Percentiles rank a stretch among this genome's conserved stretches.
phyloP scores from a whole-genome alignment of 768 basidiomycete species.

The Boletus insuetus region DNA sequence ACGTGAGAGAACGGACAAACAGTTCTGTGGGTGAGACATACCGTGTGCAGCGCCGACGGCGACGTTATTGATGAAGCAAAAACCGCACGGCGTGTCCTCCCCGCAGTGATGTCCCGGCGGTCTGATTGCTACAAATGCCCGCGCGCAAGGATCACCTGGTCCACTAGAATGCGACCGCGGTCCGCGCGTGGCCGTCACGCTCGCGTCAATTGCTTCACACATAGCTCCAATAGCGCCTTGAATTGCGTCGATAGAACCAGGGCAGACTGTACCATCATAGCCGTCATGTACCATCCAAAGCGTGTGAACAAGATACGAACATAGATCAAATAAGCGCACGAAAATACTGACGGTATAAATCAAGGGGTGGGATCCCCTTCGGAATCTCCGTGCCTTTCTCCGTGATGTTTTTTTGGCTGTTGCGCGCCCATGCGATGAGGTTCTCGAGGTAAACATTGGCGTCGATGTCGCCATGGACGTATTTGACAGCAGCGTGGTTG shows the following conservation, averaged over 20 bases:
- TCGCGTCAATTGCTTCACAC: conserved; percentile 82
- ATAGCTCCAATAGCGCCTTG: conserved; percentile 80
- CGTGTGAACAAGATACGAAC: background rate
- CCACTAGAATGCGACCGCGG: conserved; percentile 8
- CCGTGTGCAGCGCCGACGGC: conserved; percentile 89
- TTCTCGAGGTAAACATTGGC: conserved; percentile 65
- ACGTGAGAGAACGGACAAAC: background rate
- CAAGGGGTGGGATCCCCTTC: conserved; percentile 63
- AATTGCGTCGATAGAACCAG: conserved; percentile 71
- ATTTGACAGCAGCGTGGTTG: conserved; percentile 64
- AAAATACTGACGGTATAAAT: conserved; percentile 68
- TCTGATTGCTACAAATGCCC: conserved; percentile 80
- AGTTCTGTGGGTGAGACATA: conserved; percentile 29
- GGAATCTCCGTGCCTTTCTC: conserved; percentile 76
- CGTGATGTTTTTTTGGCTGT: conserved; percentile 60
- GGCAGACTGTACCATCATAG: conserved; percentile 55
- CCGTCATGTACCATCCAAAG: background rate
- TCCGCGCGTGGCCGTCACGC: conserved; percentile 36
- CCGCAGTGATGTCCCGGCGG: conserved; percentile 97
- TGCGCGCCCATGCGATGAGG: conserved; percentile 54
- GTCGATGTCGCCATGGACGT: conserved; percentile 68
- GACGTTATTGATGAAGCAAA: conserved; percentile 96
- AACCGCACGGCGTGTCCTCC: conserved; percentile 85
- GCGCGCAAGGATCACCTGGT: conserved; percentile 22
- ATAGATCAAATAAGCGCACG: background rate